Evolutionary conservation across 495 filamentous ascomycete genomes (phyloP).

Genomic region (Parathielavia appendiculata): DNA sequence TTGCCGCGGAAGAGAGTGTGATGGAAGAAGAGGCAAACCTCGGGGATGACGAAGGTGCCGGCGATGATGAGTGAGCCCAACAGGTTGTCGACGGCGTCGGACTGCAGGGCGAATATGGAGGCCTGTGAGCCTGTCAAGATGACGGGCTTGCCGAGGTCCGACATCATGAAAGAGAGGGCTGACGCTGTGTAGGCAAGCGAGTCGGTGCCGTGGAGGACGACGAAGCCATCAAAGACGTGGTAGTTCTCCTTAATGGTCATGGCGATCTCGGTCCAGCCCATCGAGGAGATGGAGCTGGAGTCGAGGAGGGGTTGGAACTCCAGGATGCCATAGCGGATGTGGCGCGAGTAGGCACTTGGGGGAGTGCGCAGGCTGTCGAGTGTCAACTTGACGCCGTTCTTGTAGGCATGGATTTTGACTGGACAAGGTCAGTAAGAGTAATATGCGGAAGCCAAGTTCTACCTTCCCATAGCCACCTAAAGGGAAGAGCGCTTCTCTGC

Average conservation of each 20-base stretch:
- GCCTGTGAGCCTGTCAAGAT: constrained; percentile 89
- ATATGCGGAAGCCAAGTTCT: background rate
- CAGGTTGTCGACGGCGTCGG: constrained; percentile 93
- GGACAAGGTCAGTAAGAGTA: constrained; percentile 10
- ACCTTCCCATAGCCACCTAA: too few relatives aligned
- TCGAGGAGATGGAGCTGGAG: constrained; percentile 84
- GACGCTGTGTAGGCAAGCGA: constrained; percentile 88
- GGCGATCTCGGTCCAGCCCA: constrained; percentile 87
- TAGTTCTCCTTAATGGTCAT: constrained; percentile 68
- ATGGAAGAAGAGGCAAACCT: constrained; percentile 95
- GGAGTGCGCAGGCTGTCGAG: constrained; percentile 70
- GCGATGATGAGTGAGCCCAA: constrained; percentile 89
- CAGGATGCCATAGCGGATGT: constrained; percentile 77
- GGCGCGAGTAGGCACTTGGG: constrained; percentile 70
- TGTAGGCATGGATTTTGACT: constrained; percentile 38
- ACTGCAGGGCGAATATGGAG: constrained; percentile 87
- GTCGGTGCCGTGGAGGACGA: constrained; percentile 95
- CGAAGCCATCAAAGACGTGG: constrained; percentile 86
- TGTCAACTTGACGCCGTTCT: constrained; percentile 35
- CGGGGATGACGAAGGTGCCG: constrained; percentile 92
- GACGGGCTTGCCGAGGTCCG: constrained; percentile 85
- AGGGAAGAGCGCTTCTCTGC: too few relatives aligned
- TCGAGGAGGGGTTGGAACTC: constrained; percentile 88
- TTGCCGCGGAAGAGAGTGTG: constrained; percentile 90
- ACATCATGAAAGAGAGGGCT: constrained; percentile 90